Evolutionary conservation across 2,329 filamentous ascomycete genomes (phyloP), one percentile per base, ranked within the genome.

Genomic region (Aspergillus calidoustus): DNA sequence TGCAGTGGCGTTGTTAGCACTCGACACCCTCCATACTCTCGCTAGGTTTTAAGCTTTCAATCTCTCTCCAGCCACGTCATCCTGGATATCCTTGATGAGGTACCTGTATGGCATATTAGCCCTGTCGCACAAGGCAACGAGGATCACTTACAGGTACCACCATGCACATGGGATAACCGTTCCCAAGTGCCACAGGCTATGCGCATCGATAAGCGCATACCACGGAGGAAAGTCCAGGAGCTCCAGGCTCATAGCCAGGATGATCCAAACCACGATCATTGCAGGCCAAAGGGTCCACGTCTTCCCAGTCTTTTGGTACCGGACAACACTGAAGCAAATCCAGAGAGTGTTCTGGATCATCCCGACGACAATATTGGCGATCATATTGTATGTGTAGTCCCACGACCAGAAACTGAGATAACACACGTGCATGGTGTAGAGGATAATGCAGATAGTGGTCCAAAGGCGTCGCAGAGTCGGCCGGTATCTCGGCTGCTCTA

Each of bases 331-430:
- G 78, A 96, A 97, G 77, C 86, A 90, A 48, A 84, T 91, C 95
- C 95, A 98, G 61, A 98, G 79, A 4, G 89, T 56, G 71, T 98
- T 97, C 73, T 93, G 89, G 4, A 93, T 76, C 46, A 93, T 82
- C 3, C 95, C 95, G 11, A 91, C 86, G 3, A 85, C 87, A 22
- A 99, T 91, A 72, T 98, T 99, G 55, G 93, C 95, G 1, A 90
- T 88, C 93, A 99, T 98, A 76, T 99, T 99, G 80, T 99, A 99
- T 5, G 90, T 91, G 76, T 99, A 99, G 77, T 98, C 91, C 91
- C 95, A 99, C 19, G 84, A 82, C 82, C 93, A 91, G 68, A 92
- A 87, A 72, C 90, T 92, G 58, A 99, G 83, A 76, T 97, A 99
- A 50, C 82, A 85, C 52, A 97, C 87, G 74, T 99, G 95, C 58